Conservation (phyloP, 495 filamentous ascomycete species). For the Tuber magnatum region DNA sequence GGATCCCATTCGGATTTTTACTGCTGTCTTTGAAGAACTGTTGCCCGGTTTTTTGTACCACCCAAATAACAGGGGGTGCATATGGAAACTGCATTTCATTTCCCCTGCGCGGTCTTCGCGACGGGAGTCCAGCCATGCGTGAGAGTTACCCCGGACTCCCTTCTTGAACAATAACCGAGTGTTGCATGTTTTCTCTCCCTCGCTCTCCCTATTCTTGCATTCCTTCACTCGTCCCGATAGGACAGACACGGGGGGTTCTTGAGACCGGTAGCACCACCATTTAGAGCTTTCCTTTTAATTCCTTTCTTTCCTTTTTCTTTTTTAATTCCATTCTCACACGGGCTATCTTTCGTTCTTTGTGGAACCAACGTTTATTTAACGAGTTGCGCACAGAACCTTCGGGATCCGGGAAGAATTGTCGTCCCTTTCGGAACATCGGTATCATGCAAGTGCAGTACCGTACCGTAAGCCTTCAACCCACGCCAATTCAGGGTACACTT, state of each 20-base stretch:
- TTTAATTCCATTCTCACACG: not conserved
- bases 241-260: not conserved
- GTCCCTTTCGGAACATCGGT: not conserved
- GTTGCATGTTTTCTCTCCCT: not conserved
- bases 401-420: not conserved
- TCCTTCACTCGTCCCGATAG: not conserved
- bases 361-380: not conserved
- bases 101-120: constrained; percentile 25
- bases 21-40: constrained; percentile 14
- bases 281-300: not conserved
- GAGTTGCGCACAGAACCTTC: not conserved
- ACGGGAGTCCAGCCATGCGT: constrained; percentile 21
- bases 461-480: not conserved
- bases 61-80: constrained; percentile 27
- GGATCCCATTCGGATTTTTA: constrained; percentile 14
- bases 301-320: not conserved
- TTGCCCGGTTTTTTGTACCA: constrained; percentile 25
- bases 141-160: constrained; percentile 30
- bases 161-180: not conserved
- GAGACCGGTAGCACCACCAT: not conserved
- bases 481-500: not conserved
- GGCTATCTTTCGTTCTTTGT: not conserved
- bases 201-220: constrained; percentile 1
- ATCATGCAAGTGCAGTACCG: not conserved
- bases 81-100: constrained; percentile 31